Conservation (phyloP, 2,329 filamentous ascomycete genomes). For the Ceratocystis lukuohia region DNA sequence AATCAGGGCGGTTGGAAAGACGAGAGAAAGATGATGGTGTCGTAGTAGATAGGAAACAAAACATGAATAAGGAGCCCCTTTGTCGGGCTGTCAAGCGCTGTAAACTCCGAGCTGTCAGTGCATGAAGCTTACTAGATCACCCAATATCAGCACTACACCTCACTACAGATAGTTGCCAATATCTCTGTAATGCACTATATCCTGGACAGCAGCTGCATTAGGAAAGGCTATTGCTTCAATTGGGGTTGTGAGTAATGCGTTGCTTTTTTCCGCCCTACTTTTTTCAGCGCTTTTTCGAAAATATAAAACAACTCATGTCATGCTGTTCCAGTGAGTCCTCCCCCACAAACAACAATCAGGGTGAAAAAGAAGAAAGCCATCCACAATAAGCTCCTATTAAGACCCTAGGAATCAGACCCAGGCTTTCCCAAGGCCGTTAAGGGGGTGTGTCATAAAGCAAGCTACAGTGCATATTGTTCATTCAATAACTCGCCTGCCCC, state of each 20-base stretch:
- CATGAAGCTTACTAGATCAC: neutral
- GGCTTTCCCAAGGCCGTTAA: no score
- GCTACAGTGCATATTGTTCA: no score
- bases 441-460: no score
- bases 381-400: neutral
- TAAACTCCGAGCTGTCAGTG: neutral
- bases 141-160: neutral
- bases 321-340: neutral
- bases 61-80: neutral
- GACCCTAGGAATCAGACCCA: neutral
- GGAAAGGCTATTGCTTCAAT: neutral
- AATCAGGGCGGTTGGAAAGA: neutral
- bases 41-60: neutral
- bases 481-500: neutral
- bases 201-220: neutral
- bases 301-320: neutral
- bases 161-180: neutral
- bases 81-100: neutral
- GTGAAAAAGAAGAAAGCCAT: neutral
- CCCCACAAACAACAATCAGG: neutral
- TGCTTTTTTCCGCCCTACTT: no score
- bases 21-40: neutral
- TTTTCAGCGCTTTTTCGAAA: no score
- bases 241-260: neutral
- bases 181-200: neutral